Evolutionary conservation across 2,329 filamentous ascomycete genomes (phyloP).

Genomic region (Sporothrix protearum): DNA sequence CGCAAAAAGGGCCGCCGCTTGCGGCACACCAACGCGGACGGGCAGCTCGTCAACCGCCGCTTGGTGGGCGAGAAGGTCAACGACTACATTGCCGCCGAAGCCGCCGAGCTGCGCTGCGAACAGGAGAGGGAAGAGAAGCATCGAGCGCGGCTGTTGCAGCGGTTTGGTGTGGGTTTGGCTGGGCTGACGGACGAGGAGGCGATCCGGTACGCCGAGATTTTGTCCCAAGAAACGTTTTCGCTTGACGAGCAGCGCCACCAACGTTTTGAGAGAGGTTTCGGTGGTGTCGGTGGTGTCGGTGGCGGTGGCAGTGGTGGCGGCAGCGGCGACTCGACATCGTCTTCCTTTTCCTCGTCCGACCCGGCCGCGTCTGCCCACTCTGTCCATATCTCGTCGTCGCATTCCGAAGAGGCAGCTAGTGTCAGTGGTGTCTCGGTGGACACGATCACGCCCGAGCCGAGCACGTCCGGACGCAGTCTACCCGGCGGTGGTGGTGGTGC

Average conservation of each 20-base stretch:
- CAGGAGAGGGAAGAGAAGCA: conserved; percentile 64
- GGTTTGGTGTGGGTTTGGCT: conserved; percentile 78
- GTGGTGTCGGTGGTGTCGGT: too few relatives aligned
- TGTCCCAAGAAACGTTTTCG: conserved; percentile 61
- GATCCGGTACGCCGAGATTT: conserved; percentile 61
- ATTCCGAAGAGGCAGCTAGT: background rate
- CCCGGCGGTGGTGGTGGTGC: conserved; percentile 17
- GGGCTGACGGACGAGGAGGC: conserved; percentile 65
- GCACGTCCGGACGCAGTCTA: conserved; percentile 43
- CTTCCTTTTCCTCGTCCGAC: conserved; percentile 37
- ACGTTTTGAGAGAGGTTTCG: background rate
- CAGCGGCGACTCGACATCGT: conserved; percentile 18
- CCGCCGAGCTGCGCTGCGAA: conserved; percentile 72
- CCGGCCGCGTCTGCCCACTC: conserved; percentile 34
- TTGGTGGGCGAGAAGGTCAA: conserved; percentile 57
- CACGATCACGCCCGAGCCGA: conserved; percentile 55
- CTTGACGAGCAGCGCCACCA: conserved; percentile 54
- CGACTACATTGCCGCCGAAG: conserved; percentile 83
- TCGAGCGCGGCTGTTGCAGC: conserved; percentile 64
- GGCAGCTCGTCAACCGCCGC: conserved; percentile 48
- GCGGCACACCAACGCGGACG: conserved; percentile 61
- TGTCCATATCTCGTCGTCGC: background rate
- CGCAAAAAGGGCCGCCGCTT: conserved; percentile 79
- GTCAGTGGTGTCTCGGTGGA: conserved; percentile 34
- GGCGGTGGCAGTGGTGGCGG: background rate